phyloP scores from a whole-genome alignment of 164 flowering plant genomes.

The Paratinospora sagittata region DNA sequence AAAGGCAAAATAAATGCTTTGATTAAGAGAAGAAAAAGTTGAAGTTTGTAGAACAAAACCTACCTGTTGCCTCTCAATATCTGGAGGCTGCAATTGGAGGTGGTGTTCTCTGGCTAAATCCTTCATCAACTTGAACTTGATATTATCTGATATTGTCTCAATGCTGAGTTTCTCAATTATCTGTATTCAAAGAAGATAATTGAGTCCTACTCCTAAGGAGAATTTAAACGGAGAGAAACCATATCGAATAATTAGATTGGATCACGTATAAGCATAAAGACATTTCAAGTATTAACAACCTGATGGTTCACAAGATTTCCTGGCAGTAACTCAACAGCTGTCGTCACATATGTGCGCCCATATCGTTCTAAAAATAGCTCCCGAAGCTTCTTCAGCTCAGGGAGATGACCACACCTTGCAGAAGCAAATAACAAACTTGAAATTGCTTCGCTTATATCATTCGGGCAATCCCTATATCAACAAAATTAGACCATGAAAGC shows the following conservation, averaged over 20 bases:
- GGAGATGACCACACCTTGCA: constrained; percentile 75
- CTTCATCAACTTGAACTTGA: constrained; percentile 45
- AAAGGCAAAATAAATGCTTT: neutral
- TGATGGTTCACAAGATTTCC: constrained; percentile 61
- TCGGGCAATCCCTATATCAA: constrained; percentile 57
- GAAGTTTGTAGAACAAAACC: neutral
- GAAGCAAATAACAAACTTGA: constrained; percentile 81
- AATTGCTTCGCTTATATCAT: constrained; percentile 76
- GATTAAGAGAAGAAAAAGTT: neutral
- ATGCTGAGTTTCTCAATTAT: constrained; percentile 35
- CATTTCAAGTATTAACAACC: neutral
- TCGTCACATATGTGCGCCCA: constrained; percentile 45
- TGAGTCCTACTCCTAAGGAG: neutral
- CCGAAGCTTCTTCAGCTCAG: constrained; percentile 60
- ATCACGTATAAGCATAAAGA: neutral
- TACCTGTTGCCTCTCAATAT: constrained; percentile 27
- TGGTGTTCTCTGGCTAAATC: constrained; percentile 45
- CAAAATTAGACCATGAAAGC: neutral
- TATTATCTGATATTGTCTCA: constrained; percentile 42
- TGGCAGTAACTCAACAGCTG: constrained; percentile 52
- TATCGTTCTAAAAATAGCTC: constrained; percentile 65
- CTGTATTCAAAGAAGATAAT: constrained; percentile 7
- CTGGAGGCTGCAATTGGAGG: constrained; percentile 27
- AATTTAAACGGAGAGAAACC: neutral
- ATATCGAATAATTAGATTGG: neutral